phyloP scores from a whole-genome alignment of 1,284 basidiomycete species.

The Sanghuangporus sanghuang region DNA sequence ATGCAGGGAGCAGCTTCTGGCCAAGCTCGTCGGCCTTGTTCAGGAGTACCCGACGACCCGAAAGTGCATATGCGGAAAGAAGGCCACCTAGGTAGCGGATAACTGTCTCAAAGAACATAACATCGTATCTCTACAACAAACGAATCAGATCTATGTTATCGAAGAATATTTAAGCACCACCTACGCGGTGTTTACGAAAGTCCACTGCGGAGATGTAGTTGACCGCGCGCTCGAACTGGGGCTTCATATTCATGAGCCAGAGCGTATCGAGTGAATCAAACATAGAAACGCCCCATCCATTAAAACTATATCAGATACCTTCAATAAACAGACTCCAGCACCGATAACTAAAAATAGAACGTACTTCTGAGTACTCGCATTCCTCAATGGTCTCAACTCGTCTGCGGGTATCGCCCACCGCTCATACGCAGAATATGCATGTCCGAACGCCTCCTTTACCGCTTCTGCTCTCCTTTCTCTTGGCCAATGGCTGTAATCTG shows the following conservation, averaged over 20 bases:
- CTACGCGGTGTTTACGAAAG: constrained; percentile 39
- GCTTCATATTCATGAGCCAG: constrained; percentile 77
- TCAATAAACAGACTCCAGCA: background rate
- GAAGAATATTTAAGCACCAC: constrained; percentile 8
- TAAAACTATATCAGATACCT: constrained; percentile 45
- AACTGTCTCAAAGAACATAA: constrained; percentile 79
- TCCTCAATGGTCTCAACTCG: constrained; percentile 52
- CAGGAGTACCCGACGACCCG: constrained; percentile 39
- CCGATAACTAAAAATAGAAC: constrained; percentile 20
- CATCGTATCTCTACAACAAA: constrained; percentile 30
- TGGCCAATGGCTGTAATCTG: background rate
- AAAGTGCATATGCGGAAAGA: constrained; percentile 77
- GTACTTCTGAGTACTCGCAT: constrained; percentile 46
- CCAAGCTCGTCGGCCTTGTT: constrained; percentile 50
- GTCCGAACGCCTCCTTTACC: constrained; percentile 55
- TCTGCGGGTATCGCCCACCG: constrained; percentile 52
- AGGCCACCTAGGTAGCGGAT: constrained; percentile 87
- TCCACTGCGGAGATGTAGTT: constrained; percentile 62
- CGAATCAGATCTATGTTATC: constrained; percentile 15
- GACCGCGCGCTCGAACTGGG: constrained; percentile 73
- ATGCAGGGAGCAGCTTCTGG: constrained; percentile 43
- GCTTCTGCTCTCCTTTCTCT: constrained; percentile 38
- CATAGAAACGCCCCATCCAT: constrained; percentile 84
- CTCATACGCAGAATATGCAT: constrained; percentile 63
- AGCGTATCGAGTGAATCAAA: constrained; percentile 87